A percentile compares a stretch with the other conserved stretches of the same genome.
phyloP scores from a whole-genome alignment of 1,284 basidiomycete species.

The Takashimella tepidaria region DNA sequence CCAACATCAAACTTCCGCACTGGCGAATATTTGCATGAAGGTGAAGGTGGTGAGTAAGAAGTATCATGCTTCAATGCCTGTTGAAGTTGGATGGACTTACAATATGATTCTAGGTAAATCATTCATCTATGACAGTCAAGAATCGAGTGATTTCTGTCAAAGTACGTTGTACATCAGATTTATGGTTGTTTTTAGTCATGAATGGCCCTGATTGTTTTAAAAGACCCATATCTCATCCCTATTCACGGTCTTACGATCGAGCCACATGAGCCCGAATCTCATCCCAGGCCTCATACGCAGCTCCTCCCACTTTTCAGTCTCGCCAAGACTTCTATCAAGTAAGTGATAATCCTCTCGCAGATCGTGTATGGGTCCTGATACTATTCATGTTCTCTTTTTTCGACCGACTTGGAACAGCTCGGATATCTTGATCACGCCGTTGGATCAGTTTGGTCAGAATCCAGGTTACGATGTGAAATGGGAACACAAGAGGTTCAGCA shows the following conservation, averaged over 20 bases:
- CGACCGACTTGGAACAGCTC: slow-evolving; percentile 26
- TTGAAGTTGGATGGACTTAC: too few species aligned
- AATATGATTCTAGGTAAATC: slow-evolving; percentile 33
- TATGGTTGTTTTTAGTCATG: not conserved
- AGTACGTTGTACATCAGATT: slow-evolving; percentile 29
- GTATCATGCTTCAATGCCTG: too few species aligned
- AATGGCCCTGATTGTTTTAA: too few species aligned
- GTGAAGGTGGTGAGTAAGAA: slow-evolving; percentile 3
- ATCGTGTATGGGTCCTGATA: too few species aligned
- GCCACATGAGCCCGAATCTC: slow-evolving; percentile 36
- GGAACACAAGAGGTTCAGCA: slow-evolving; percentile 46
- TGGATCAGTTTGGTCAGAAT: slow-evolving; percentile 49
- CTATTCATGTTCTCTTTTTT: not conserved
- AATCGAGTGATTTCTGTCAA: slow-evolving; percentile 43
- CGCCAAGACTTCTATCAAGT: slow-evolving; percentile 47
- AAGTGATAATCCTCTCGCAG: slow-evolving; percentile 7
- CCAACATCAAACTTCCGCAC: slow-evolving; percentile 37
- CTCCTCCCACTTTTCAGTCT: slow-evolving; percentile 45
- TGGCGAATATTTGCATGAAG: slow-evolving; percentile 18
- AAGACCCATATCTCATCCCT: slow-evolving; percentile 44
- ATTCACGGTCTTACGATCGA: slow-evolving; percentile 45
- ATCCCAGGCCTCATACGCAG: slow-evolving; percentile 43
- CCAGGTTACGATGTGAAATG: slow-evolving; percentile 47
- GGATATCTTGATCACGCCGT: slow-evolving; percentile 51
- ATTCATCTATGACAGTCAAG: slow-evolving; percentile 41